Conservation (phyloP, 768 basidiomycete genomes). For the Macrocybe gigantea region DNA sequence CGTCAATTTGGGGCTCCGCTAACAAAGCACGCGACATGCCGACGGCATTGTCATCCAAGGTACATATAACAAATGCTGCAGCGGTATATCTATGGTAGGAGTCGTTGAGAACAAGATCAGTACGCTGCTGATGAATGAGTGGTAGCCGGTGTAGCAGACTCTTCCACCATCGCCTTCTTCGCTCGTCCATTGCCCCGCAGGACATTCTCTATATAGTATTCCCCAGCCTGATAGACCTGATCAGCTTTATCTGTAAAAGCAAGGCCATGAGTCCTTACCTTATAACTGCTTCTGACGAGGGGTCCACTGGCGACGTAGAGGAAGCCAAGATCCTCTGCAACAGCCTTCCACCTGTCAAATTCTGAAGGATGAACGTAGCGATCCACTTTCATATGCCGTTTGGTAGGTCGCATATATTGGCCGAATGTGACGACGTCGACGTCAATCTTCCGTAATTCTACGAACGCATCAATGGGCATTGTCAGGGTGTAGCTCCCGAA, state of each 20-base stretch:
- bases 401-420: constrained; percentile 99
- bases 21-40: constrained; percentile 7
- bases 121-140: too few species aligned
- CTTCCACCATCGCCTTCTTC: constrained; percentile 23
- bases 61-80: too few species aligned
- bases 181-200: constrained; percentile 53
- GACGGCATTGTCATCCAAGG: too few species aligned
- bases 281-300: constrained; percentile 93
- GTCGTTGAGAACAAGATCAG: too few species aligned
- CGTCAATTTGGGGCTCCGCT: constrained; percentile 20
- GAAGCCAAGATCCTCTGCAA: constrained; percentile 93
- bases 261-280: constrained; percentile 45
- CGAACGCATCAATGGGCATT: constrained; percentile 4
- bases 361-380: constrained; percentile 93
- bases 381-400: constrained; percentile 98
- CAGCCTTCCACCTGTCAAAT: constrained; percentile 85
- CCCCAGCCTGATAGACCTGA: constrained; percentile 68
- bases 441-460: constrained; percentile 82
- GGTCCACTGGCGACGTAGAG: constrained; percentile 97
- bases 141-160: too few species aligned
- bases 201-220: constrained; percentile 92
- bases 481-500: neutral
- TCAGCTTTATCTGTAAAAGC: neutral
- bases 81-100: too few species aligned
- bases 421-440: constrained; percentile 99